phyloP scores from a whole-genome alignment of 495 filamentous ascomycete species.

The Astrothelium macrocarpum region DNA sequence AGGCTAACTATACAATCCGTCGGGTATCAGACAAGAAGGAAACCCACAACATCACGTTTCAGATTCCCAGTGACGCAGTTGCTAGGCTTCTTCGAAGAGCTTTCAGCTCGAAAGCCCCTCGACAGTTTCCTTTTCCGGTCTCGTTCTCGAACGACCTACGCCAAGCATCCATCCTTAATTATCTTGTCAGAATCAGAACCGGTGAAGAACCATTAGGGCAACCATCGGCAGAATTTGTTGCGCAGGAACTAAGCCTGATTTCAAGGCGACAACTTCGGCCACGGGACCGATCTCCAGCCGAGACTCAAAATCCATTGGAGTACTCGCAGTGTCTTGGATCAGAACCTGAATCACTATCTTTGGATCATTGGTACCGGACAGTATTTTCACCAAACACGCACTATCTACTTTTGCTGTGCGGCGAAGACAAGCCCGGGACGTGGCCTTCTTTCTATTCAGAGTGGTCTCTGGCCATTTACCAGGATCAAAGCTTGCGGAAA shows the following conservation, averaged over 20 bases:
- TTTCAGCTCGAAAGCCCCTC: not conserved
- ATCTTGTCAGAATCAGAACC: not conserved
- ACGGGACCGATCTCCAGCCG: not conserved
- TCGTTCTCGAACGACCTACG: not conserved
- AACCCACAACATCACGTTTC: not conserved
- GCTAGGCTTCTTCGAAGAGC: not conserved
- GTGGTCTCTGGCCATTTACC: not conserved
- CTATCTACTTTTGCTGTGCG: not conserved
- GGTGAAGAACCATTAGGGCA: not conserved
- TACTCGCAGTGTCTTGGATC: not conserved
- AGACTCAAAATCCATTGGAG: not conserved
- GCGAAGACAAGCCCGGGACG: not conserved
- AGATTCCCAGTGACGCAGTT: not conserved
- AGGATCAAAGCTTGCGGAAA: not conserved
- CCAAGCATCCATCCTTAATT: not conserved
- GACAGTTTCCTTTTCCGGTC: not conserved
- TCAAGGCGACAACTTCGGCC: too few relatives aligned
- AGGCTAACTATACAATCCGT: not conserved
- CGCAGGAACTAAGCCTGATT: too few relatives aligned
- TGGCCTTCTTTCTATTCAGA: not conserved
- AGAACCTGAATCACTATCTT: not conserved
- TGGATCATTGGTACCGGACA: not conserved
- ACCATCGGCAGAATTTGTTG: not conserved
- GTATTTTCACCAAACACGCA: not conserved
- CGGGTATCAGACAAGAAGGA: not conserved